These are phyloP conservation scores for Myxozyma melibiosi DNA, from an alignment of 805 yeast species.

Conservation along the genomic window DNA sequence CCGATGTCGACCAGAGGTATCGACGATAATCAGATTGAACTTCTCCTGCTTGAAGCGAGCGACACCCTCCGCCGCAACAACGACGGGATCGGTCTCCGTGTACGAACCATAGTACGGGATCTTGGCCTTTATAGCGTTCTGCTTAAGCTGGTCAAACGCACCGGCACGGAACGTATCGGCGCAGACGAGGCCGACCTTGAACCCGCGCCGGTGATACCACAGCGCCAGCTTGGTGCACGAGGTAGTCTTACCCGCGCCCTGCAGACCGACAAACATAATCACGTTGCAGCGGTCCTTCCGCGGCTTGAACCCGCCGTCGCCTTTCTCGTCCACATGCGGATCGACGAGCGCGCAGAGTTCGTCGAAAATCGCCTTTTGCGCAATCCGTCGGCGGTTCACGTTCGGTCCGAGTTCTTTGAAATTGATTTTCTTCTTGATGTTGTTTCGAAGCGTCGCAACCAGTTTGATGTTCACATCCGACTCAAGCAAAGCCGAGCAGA, in stretches of 20 bases:
- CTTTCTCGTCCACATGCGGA: slow-evolving; percentile 46
- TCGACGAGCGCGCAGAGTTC: slow-evolving; percentile 87
- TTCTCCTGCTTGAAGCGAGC: slow-evolving; percentile 85
- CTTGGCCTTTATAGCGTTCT: slow-evolving; percentile 92
- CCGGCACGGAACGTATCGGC: slow-evolving; percentile 99
- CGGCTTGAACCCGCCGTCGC: slow-evolving; percentile 66
- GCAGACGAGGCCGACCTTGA: slow-evolving; percentile 94
- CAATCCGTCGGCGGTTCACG: slow-evolving; percentile 71
- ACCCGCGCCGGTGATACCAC: slow-evolving; percentile 89
- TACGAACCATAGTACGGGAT: slow-evolving; percentile 95
- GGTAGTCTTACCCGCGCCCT: slow-evolving; percentile 98
- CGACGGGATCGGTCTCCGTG: slow-evolving; percentile 93
- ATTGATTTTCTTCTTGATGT: slow-evolving; percentile 62
- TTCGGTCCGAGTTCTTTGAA: slow-evolving; percentile 55
- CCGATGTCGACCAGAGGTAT: slow-evolving; percentile 96
- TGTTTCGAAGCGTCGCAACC: slow-evolving; percentile 74
- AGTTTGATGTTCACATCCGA: slow-evolving; percentile 90
- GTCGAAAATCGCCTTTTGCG: slow-evolving; percentile 92
- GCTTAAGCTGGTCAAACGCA: slow-evolving; percentile 97
- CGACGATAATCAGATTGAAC: slow-evolving; percentile 92
- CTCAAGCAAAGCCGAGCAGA: slow-evolving; percentile 86
- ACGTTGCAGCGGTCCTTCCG: slow-evolving; percentile 78
- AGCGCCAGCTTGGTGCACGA: slow-evolving; percentile 92
- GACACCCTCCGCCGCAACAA: slow-evolving; percentile 89
- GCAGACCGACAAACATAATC: slow-evolving; percentile 97